A percentile compares a stretch with the other conserved stretches of the same genome.
Evolutionary conservation across 2,329 filamentous ascomycete species (phyloP).

Genomic region (Cladosporium austrohemisphaericum): DNA sequence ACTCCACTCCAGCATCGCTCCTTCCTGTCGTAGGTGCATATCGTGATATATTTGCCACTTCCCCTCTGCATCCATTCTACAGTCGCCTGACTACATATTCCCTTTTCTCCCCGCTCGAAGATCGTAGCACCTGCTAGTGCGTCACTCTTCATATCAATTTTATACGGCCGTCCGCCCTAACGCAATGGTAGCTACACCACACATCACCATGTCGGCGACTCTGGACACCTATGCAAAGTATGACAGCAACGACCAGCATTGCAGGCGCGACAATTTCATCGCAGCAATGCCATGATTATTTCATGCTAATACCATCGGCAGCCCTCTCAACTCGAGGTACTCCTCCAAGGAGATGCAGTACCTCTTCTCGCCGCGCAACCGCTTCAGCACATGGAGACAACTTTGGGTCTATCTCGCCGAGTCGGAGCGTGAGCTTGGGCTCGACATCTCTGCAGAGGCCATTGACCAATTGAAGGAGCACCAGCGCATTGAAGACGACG

Average conservation of each 20-base stretch:
- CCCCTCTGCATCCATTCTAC: background rate
- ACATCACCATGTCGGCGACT: conserved; percentile 23
- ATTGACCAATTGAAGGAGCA: conserved; percentile 46
- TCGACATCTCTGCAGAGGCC: conserved; percentile 66
- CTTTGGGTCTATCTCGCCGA: conserved; percentile 85
- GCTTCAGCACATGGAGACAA: conserved; percentile 75
- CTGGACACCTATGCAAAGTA: conserved; percentile 33
- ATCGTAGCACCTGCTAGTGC: conserved; percentile 11
- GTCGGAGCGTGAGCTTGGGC: conserved; percentile 73
- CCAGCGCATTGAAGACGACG: conserved; percentile 44
- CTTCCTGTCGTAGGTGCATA: no score
- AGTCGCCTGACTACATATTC: background rate
- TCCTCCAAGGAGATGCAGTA: conserved; percentile 69
- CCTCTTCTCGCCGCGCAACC: conserved; percentile 73
- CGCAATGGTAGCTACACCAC: conserved; percentile 16
- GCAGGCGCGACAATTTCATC: background rate
- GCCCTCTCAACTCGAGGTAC: conserved; percentile 68
- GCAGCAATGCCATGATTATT: background rate
- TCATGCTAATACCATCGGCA: conserved; percentile 51
- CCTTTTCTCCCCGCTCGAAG: background rate
- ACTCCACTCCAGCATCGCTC: conserved; percentile 10
- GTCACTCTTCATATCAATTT: conserved; percentile 9
- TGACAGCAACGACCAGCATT: conserved; percentile 15
- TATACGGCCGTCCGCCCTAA: background rate
- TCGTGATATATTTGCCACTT: conserved; percentile 9